Evolutionary conservation across 805 yeast species (phyloP), one percentile per base, ranked within the genome.

Genomic region (Kodamaea jinghongensis): DNA sequence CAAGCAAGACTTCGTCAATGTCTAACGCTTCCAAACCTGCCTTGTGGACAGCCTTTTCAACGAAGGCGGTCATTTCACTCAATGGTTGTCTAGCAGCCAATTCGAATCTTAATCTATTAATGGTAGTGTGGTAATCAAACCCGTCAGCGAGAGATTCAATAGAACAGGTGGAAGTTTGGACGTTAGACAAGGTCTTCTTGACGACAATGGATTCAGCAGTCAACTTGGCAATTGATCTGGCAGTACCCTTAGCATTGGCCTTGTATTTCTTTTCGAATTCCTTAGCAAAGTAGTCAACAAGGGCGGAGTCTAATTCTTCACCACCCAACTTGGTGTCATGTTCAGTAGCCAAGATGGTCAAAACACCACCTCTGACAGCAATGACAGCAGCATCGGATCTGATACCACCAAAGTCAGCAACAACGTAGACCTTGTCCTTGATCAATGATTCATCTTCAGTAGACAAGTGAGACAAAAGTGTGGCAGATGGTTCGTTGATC

Each of bases 351-450:
- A 93, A 73, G 34, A 88, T 73, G 41, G 99, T 91, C 68, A 86
- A 75, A 51, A 93, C 78, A 56, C 99, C 99, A 48, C 96, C 96
- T 72, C 97, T 82, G 39, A 83, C 86, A 29, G 97, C 81, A 54
- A 93, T 71, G 37, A 93, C 90, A 44, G 98, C 96, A 46, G 90
- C 96, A 60, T 93, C 98, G 30, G 96, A 83, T 68, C 98, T 79
- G 52, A 89, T 76, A 59, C 96, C 97, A 63, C 99, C 99, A 56
- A 93, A 86, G 66, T 93, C 99, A 40, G 95, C 95, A 51, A 93
- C 96, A 36, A 88, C 95, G 56, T 82, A 82, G 44, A 86, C 65
- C 71, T 83, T 83, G 67, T 88, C 95, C 50, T 78, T 67, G 41
- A 54, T 53, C 46, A 75, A 62, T 40, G 68, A 64, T 47, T 75